Conservation (phyloP, 768 basidiomycete genomes). For the Gelatoporia subvermispora region DNA sequence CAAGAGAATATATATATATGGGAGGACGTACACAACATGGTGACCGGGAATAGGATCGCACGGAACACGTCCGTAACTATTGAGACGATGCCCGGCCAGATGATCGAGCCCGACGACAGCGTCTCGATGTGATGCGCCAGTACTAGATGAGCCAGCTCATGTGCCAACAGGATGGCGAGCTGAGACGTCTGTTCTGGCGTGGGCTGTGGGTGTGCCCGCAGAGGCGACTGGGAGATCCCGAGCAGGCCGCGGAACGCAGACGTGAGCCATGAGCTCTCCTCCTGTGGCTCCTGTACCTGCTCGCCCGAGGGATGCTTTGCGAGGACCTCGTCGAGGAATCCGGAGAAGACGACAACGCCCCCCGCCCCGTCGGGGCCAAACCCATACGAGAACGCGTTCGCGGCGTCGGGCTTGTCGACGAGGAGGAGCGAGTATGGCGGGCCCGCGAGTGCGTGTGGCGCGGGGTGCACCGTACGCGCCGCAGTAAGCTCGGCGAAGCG, state of each 20-base stretch:
- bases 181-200: conserved; percentile 81
- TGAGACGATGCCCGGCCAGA: conserved; percentile 75
- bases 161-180: conserved; percentile 86
- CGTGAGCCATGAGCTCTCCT: conserved; percentile 40
- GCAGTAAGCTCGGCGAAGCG: conserved; percentile 46
- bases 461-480: conserved; percentile 35
- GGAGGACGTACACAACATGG: conserved; percentile 57
- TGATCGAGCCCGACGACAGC: conserved; percentile 77
- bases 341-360: conserved; percentile 92
- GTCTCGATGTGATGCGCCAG: conserved; percentile 91
- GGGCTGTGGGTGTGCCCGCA: conserved; percentile 45
- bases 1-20: conserved; percentile 25
- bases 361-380: conserved; percentile 90
- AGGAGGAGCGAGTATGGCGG: conserved; percentile 88
- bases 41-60: conserved; percentile 80
- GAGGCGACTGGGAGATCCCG: conserved; percentile 27
- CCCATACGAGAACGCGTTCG: conserved; percentile 94
- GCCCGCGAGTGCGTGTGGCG: conserved; percentile 60
- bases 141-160: conserved; percentile 90
- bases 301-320: conserved; percentile 35
- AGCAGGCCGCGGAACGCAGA: conserved; percentile 42
- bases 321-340: conserved; percentile 86
- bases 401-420: conserved; percentile 77
- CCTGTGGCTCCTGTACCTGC: conserved; percentile 5
- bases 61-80: conserved; percentile 73